Evolutionary conservation across 2,329 filamentous ascomycete genomes (phyloP).

Genomic region (Arthrobotrys sphaeroides): DNA sequence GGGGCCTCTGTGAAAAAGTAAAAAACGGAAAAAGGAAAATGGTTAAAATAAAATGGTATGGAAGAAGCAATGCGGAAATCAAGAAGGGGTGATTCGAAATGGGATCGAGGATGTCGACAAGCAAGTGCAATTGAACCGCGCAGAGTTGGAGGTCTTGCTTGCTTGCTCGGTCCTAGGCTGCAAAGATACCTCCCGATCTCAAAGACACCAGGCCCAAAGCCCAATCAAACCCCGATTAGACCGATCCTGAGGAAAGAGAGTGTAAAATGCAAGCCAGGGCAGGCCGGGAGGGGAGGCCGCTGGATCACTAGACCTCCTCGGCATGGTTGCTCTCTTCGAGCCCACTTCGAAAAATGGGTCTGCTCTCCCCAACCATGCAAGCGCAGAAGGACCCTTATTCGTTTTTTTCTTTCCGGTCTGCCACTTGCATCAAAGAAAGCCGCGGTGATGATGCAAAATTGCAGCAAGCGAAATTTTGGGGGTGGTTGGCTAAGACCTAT

Average conservation of each 20-base stretch:
- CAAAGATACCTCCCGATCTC: conserved; percentile 51
- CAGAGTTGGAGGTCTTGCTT: conserved; percentile 46
- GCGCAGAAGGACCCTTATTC: conserved; percentile 31
- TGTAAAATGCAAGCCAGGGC: conserved; percentile 40
- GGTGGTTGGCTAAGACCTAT: conserved; percentile 46
- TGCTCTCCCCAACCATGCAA: conserved; percentile 28
- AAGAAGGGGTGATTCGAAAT: conserved; percentile 28
- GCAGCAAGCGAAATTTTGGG: conserved; percentile 47
- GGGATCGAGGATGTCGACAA: conserved; percentile 34
- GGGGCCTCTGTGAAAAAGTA: too few relatives aligned
- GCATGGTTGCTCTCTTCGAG: conserved; percentile 25
- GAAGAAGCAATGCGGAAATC: conserved; percentile 36
- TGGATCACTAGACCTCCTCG: conserved; percentile 21
- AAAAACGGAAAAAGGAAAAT: not conserved
- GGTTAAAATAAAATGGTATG: conserved; percentile 14
- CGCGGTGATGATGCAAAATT: conserved; percentile 51
- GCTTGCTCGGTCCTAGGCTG: conserved; percentile 51
- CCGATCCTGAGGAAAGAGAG: conserved; percentile 17
- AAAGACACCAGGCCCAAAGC: conserved; percentile 34
- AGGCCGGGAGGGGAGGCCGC: conserved; percentile 35
- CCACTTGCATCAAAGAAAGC: conserved; percentile 49
- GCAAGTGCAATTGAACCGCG: conserved; percentile 41
- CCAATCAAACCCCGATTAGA: conserved; percentile 44
- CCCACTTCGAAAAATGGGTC: conserved; percentile 37
- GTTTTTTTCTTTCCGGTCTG: conserved; percentile 27